phyloP scores from a whole-genome alignment of 2,329 filamentous ascomycete genomes.

The Paracorniculantispora psalliotae region DNA sequence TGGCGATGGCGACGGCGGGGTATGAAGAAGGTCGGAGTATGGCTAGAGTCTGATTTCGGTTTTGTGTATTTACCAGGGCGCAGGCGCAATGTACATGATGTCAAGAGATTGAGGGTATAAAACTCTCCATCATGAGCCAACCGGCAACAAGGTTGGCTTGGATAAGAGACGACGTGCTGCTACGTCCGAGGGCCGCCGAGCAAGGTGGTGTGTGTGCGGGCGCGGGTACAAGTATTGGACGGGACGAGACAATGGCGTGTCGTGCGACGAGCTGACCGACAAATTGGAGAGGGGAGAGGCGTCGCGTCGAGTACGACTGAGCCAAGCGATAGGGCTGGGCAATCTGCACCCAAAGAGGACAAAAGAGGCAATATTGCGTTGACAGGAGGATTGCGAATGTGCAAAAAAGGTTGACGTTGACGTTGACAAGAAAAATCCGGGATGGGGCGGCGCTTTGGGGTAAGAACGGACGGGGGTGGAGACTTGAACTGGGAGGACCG shows the following conservation, averaged over 20 bases:
- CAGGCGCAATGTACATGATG: constrained; percentile 11
- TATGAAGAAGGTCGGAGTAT: background rate
- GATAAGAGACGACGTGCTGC: background rate
- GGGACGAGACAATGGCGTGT: background rate
- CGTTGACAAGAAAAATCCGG: constrained; percentile 3
- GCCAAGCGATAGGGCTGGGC: background rate
- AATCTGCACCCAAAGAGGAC: background rate
- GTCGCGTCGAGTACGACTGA: background rate
- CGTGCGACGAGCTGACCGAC: background rate
- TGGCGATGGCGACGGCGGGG: background rate
- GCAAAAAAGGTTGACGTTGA: constrained; percentile 9
- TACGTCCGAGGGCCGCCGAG: constrained; percentile 2
- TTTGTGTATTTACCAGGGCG: constrained; percentile 6
- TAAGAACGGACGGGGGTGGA: constrained; percentile 6
- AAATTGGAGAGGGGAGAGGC: background rate
- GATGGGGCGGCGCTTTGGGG: background rate
- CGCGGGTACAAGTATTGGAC: too few species aligned
- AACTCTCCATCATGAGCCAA: constrained; percentile 14
- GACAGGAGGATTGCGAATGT: constrained; percentile 10
- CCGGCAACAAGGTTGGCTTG: constrained; percentile 6
- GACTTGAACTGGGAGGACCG: too few species aligned
- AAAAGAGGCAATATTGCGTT: background rate
- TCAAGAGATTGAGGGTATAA: constrained; percentile 11
- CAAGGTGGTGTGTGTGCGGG: background rate
- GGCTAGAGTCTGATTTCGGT: too few species aligned